Evolutionary conservation across 495 filamentous ascomycete species (phyloP).

Genomic region (Xylaria castorea): DNA sequence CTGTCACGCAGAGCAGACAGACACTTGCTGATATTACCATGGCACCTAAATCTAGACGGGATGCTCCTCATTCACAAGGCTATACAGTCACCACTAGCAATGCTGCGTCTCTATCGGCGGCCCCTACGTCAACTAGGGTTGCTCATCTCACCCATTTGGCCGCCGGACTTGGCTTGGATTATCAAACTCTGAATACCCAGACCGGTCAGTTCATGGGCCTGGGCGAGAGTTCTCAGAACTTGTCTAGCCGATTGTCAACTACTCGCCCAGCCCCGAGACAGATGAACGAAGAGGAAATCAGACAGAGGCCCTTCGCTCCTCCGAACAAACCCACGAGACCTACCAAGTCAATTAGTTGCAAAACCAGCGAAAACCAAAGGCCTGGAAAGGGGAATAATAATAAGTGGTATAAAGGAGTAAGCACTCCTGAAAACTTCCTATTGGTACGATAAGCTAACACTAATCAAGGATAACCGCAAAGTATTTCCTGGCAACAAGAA

Average conservation of each 20-base stretch:
- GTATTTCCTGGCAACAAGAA: slow-evolving; percentile 5
- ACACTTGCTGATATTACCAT: background rate
- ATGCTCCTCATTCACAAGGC: background rate
- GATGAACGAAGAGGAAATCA: background rate
- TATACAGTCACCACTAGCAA: background rate
- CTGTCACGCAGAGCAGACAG: background rate
- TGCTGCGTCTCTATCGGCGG: background rate
- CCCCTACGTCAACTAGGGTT: no score
- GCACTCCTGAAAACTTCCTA: background rate
- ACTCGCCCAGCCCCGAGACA: background rate
- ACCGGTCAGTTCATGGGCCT: no score
- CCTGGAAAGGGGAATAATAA: background rate
- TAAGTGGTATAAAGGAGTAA: slow-evolving; percentile 29
- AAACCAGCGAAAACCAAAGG: background rate
- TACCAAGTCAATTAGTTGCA: background rate
- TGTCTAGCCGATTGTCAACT: background rate
- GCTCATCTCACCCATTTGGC: background rate
- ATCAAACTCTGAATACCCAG: background rate
- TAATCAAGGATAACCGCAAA: slow-evolving; percentile 23
- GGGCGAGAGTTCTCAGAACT: background rate
- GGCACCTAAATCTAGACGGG: background rate
- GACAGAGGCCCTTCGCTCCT: background rate
- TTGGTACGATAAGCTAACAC: slow-evolving; percentile 24
- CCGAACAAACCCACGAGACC: background rate
- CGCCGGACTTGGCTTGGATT: background rate